These are phyloP conservation scores for Russula virescens DNA, from an alignment of 768 basidiomycete species.

Conservation along the genomic window DNA sequence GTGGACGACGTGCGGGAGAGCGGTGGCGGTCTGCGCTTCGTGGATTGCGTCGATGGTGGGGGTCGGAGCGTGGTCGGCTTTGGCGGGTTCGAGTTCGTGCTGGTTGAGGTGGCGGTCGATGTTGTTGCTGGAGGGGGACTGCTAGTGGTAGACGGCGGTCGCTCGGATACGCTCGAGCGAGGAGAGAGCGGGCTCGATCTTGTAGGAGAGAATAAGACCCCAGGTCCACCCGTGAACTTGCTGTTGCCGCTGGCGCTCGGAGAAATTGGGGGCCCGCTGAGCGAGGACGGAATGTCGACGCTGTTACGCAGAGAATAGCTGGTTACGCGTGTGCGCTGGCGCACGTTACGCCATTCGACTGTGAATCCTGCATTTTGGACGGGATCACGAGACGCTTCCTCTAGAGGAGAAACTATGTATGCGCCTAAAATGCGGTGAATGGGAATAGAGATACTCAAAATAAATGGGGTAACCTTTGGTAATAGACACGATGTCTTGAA, in stretches of 20 bases:
- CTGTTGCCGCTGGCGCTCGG: not conserved
- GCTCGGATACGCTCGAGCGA: not conserved
- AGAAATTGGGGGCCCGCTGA: not conserved
- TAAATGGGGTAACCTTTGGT: constrained; percentile 54
- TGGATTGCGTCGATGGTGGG: constrained; percentile 3
- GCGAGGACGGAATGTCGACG: constrained; percentile 32
- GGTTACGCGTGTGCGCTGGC: constrained; percentile 68
- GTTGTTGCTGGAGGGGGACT: not conserved
- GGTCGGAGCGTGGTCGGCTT: too few relatives aligned
- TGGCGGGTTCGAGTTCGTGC: not conserved
- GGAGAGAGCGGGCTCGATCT: not conserved
- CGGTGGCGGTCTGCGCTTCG: constrained; percentile 9
- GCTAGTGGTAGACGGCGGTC: not conserved
- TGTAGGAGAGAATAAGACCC: not conserved
- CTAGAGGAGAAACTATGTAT: constrained; percentile 90
- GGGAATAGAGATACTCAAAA: not conserved
- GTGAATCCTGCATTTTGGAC: constrained; percentile 85
- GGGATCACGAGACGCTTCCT: constrained; percentile 86
- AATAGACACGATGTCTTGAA: constrained; percentile 71
- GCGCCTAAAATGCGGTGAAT: constrained; percentile 49
- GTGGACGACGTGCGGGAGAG: constrained; percentile 23
- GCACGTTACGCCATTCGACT: constrained; percentile 67
- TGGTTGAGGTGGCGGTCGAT: not conserved
- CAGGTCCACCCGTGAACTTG: not conserved
- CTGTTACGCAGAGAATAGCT: constrained; percentile 85